Evolutionary conservation across 2,329 filamentous ascomycete species (phyloP).

Genomic region (Fusarium nisikadoi): DNA sequence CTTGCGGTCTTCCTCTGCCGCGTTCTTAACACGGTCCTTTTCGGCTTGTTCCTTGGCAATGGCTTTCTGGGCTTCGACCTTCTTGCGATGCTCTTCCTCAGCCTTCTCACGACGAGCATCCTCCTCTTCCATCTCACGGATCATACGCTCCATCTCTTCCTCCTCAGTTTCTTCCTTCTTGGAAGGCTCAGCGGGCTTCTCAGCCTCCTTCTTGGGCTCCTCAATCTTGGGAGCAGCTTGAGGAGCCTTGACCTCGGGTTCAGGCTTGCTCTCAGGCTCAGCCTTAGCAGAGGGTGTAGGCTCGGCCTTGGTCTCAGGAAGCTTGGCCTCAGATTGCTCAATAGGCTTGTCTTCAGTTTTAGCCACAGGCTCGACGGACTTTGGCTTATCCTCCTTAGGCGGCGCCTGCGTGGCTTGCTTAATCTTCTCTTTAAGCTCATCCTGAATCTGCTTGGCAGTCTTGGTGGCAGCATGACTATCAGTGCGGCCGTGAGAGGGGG

Average conservation of each 20-base stretch:
- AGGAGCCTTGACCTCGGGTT: slow-evolving; percentile 45
- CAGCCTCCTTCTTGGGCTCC: slow-evolving; percentile 41
- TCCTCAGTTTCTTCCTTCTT: slow-evolving; percentile 57
- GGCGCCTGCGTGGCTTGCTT: slow-evolving; percentile 65
- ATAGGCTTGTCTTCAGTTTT: slow-evolving; percentile 51
- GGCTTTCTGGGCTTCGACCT: slow-evolving; percentile 57
- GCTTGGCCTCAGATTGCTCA: slow-evolving; percentile 17
- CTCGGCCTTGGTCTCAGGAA: slow-evolving; percentile 32
- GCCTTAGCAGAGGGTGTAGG: slow-evolving; percentile 24
- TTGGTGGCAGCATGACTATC: slow-evolving; percentile 77
- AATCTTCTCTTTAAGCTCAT: slow-evolving; percentile 85
- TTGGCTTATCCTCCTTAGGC: slow-evolving; percentile 47
- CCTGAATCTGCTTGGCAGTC: slow-evolving; percentile 82
- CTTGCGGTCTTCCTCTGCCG: slow-evolving; percentile 70
- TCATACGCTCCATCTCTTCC: slow-evolving; percentile 69
- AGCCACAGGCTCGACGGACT: slow-evolving; percentile 28
- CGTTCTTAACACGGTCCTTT: slow-evolving; percentile 54
- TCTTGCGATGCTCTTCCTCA: slow-evolving; percentile 57
- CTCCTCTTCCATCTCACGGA: slow-evolving; percentile 68
- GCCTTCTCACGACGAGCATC: slow-evolving; percentile 34
- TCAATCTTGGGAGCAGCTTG: slow-evolving; percentile 42
- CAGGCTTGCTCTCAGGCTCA: slow-evolving; percentile 42
- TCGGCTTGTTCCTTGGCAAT: slow-evolving; percentile 63
- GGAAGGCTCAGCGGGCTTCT: slow-evolving; percentile 44
- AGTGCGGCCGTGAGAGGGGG: slow-evolving; percentile 73